Conservation (phyloP, 768 basidiomycete species). For the Boletus coccyginus region DNA sequence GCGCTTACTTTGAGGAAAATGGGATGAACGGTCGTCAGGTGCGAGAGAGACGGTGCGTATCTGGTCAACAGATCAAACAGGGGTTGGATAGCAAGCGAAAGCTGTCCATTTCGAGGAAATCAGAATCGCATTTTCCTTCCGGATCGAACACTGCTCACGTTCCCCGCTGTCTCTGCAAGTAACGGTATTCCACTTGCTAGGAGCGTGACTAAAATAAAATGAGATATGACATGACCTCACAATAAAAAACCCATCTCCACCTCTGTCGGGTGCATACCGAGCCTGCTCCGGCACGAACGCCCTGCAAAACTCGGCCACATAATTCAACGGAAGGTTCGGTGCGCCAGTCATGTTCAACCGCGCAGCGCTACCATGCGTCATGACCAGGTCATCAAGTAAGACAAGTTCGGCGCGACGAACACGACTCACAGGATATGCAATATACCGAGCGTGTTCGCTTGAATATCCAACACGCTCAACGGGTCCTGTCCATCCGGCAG, state of each 20-base stretch:
- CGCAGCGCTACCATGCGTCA: constrained; percentile 46
- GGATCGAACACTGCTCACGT: constrained; percentile 41
- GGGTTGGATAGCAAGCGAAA: constrained; percentile 50
- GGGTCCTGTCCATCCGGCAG: constrained; percentile 68
- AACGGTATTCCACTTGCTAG: constrained; percentile 63
- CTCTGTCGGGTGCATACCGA: constrained; percentile 64
- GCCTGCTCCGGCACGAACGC: constrained; percentile 63
- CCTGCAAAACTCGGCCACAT: constrained; percentile 58
- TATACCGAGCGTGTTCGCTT: constrained; percentile 58
- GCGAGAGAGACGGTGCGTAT: constrained; percentile 53
- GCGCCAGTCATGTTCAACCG: constrained; percentile 44
- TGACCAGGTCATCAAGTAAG: neutral
- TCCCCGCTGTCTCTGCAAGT: constrained; percentile 45
- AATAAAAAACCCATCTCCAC: constrained; percentile 32
- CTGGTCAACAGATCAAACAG: constrained; percentile 58
- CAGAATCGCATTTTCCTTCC: neutral
- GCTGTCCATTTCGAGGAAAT: constrained; percentile 32
- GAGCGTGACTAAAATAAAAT: constrained; percentile 48
- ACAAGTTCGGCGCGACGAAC: neutral
- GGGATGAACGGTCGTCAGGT: constrained; percentile 70
- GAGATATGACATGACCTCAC: neutral
- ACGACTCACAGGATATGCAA: constrained; percentile 69
- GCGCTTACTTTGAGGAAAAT: constrained; percentile 58
- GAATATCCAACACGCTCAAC: constrained; percentile 52
- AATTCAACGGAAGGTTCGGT: constrained; percentile 38